Percentiles rank a stretch among this genome's conserved stretches.
phyloP scores from a whole-genome alignment of 1,284 basidiomycete genomes.

The Cutaneotrichosporon mucoides region DNA sequence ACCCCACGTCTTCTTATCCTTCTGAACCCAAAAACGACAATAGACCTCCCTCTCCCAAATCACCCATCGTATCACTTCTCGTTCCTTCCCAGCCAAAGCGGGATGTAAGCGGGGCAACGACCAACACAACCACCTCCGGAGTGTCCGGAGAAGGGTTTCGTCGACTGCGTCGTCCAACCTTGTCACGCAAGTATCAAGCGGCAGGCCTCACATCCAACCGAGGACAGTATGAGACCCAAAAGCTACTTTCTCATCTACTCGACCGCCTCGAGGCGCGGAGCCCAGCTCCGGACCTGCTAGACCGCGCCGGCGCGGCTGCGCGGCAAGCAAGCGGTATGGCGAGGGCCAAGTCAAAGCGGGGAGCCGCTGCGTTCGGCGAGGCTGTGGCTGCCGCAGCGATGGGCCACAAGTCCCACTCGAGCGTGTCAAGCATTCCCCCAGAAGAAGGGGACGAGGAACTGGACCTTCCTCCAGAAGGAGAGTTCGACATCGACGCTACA shows the following conservation, averaged over 20 bases:
- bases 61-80: not conserved
- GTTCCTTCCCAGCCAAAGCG: not conserved
- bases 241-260: constrained; percentile 37
- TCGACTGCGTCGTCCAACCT: constrained; percentile 3
- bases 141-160: not conserved
- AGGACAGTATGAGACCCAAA: constrained; percentile 41
- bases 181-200: constrained; percentile 4
- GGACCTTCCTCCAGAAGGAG: constrained; percentile 22
- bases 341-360: constrained; percentile 18
- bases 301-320: constrained; percentile 28
- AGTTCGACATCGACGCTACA: constrained; percentile 32
- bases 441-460: constrained; percentile 22
- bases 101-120: not conserved
- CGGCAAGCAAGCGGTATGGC: constrained; percentile 3
- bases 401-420: not conserved
- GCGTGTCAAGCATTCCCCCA: not conserved
- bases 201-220: constrained; percentile 9
- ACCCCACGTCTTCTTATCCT: not conserved
- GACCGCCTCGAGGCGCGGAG: constrained; percentile 35
- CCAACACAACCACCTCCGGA: not conserved
- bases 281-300: constrained; percentile 33
- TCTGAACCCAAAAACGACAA: too few relatives aligned
- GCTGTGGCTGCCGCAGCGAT: constrained; percentile 20
- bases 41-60: not conserved
- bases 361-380: constrained; percentile 24